Percentiles rank a stretch among this genome's conserved stretches.
Evolutionary conservation across 164 flowering plant species (phyloP).

Genomic region (Cinnamomum micranthum): DNA sequence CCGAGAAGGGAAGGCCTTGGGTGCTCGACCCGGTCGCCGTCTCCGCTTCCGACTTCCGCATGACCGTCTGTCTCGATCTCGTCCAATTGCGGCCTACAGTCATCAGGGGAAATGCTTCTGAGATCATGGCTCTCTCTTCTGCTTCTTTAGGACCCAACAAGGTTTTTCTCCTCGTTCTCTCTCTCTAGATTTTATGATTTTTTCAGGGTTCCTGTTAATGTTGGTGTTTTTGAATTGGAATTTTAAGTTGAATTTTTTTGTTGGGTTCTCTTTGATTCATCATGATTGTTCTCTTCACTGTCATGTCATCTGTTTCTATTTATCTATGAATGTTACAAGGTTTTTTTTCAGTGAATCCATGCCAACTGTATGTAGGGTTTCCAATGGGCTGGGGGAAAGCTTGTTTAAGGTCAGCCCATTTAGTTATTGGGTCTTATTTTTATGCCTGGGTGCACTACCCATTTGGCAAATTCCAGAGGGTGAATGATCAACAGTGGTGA

Average conservation of each 20-base stretch:
- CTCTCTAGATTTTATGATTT: neutral
- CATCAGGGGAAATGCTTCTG: slow-evolving; percentile 83
- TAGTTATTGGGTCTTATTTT: too few species aligned
- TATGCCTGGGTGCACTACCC: too few species aligned
- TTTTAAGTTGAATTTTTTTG: neutral
- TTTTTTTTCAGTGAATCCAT: too few species aligned
- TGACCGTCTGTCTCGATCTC: slow-evolving; percentile 65
- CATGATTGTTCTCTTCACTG: too few species aligned
- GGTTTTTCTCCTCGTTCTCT: slow-evolving; percentile 11
- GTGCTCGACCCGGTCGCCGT: slow-evolving; percentile 94
- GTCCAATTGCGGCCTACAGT: slow-evolving; percentile 54
- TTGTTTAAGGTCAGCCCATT: too few species aligned
- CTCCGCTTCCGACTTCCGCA: slow-evolving; percentile 60
- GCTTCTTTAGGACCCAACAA: slow-evolving; percentile 32
- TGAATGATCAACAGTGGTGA: too few species aligned
- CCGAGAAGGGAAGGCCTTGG: slow-evolving; percentile 55
- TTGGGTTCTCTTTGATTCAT: neutral
- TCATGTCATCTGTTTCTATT: too few species aligned
- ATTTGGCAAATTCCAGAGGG: too few species aligned
- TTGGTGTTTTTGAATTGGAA: neutral
- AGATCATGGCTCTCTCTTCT: slow-evolving; percentile 63
- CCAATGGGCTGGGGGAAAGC: too few species aligned
- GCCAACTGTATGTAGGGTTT: too few species aligned
- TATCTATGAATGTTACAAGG: too few species aligned
- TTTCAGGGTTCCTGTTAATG: neutral